Base-by-base conservation (phyloP, 176 grass and related monocot genomes). In the Oryza nivara region DNA sequence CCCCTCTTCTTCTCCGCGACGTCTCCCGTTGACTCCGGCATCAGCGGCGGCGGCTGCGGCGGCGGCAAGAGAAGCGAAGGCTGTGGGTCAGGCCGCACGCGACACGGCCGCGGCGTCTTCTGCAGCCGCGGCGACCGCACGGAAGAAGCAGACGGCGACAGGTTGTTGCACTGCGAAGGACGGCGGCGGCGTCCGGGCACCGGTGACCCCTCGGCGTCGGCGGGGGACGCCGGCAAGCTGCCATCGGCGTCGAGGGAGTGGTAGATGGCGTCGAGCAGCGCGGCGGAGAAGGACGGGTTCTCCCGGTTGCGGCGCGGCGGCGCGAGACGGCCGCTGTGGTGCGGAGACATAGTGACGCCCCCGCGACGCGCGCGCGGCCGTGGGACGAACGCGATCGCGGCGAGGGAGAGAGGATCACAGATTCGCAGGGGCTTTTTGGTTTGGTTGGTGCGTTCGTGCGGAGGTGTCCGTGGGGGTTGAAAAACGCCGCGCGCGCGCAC, bases 211-310 rank as follows among this genome's bases (percentile, higher is more conserved):
- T 23, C 61, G 1, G 22, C 16, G 11, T 23, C 61, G 1, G 22
- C 16, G 11, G 68, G 68, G 11, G 85, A 83, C 66, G 54, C 67
- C 1, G 82, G 44, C 58, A 40, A 19, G 41, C 72, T 26, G 16
- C 84, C 86, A 35, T 90, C 87, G 28, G 71, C 74, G 67, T 98
- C 95, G 38, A 98, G 88, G 13, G 95, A 98, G 23, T 90, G 91
- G 85, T 98, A 98, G 89, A 98, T 98, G 60, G 88, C 95, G 65
- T 95, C 91, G 76, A 95, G 91, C 8, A 98, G 89, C 40, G 91
- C 90, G 15, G 95, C 91, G 44, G 92, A 98, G 89, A 98, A 98
- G 60, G 92, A 74, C 72, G 90, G 81, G 80, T 90, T 82, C 41
- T 86, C 89, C 10, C 85, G 73, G n/a, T 66, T 52, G 10, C 51